Evolutionary conservation across 345 rosid genomes (phyloP).

Genomic region (Psidium guajava): DNA sequence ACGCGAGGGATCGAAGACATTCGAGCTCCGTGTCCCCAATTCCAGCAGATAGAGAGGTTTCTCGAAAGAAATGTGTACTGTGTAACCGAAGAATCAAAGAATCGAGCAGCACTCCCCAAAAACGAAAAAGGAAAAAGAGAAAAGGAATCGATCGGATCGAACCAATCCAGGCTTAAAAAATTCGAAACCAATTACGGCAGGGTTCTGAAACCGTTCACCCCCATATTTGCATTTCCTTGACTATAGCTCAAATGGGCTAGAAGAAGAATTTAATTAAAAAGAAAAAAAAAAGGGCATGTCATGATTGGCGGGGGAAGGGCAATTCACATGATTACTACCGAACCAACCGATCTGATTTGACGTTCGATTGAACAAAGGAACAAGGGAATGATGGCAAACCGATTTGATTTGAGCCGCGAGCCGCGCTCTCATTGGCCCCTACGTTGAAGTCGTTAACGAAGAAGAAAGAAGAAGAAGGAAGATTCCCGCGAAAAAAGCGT

Average conservation of each 20-base stretch:
- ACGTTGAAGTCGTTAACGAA: background rate
- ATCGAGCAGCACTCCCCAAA: background rate
- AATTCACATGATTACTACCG: background rate
- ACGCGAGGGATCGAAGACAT: background rate
- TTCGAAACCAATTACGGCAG: background rate
- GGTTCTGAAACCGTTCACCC: too few relatives aligned
- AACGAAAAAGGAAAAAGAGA: background rate
- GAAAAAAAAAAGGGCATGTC: background rate
- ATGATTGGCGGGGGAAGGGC: background rate
- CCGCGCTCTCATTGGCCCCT: background rate
- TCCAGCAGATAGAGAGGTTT: background rate
- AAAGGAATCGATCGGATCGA: background rate
- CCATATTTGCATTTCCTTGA: too few relatives aligned
- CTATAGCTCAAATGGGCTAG: background rate
- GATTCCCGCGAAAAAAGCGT: background rate
- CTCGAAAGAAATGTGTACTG: accelerated
- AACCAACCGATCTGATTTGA: background rate
- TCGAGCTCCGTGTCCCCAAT: background rate
- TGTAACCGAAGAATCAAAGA: background rate
- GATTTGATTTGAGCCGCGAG: too few relatives aligned
- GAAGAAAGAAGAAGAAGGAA: too few relatives aligned
- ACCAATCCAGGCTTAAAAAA: background rate
- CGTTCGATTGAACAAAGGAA: background rate
- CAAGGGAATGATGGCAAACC: background rate
- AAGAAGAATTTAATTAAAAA: too few relatives aligned